Percentiles rank a stretch among this genome's conserved stretches.
Evolutionary conservation across 306 rosid species (phyloP).

Genomic region (Glycine latifolia): DNA sequence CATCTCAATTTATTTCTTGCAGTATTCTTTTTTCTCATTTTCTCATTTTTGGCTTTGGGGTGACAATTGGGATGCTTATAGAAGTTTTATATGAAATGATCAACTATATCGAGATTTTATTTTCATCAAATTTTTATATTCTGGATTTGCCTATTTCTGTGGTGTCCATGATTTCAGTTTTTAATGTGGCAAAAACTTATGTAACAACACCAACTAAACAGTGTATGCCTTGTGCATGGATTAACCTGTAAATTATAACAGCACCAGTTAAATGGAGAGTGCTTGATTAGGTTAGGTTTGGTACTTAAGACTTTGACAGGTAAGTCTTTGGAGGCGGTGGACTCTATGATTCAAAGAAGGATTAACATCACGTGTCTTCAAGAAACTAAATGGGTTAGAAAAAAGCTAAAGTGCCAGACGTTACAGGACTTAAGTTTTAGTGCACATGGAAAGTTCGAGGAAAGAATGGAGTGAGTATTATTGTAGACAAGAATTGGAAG

Average conservation of each 20-base stretch:
- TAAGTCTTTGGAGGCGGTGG: background rate
- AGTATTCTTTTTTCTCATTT: background rate
- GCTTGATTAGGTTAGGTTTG: too few species aligned
- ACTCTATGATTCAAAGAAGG: background rate
- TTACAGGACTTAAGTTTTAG: background rate
- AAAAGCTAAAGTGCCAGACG: background rate
- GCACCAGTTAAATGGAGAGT: too few species aligned
- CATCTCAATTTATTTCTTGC: constrained; percentile 30
- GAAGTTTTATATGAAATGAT: constrained; percentile 6
- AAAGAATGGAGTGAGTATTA: background rate
- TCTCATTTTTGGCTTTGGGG: background rate
- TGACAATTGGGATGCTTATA: background rate
- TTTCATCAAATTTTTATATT: constrained; percentile 5
- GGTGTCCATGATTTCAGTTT: constrained; percentile 38
- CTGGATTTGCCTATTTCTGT: constrained; percentile 24
- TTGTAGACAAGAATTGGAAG: background rate
- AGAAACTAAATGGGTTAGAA: background rate
- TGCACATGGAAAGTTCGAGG: background rate
- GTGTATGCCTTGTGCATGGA: background rate
- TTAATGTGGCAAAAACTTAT: background rate
- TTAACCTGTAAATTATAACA: background rate
- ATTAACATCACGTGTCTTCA: background rate
- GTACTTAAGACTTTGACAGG: background rate
- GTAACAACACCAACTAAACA: background rate
- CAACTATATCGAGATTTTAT: background rate